These are phyloP conservation scores for Epichloe amarillans DNA, from an alignment of 2,329 filamentous ascomycete genomes.

Conservation along the genomic window DNA sequence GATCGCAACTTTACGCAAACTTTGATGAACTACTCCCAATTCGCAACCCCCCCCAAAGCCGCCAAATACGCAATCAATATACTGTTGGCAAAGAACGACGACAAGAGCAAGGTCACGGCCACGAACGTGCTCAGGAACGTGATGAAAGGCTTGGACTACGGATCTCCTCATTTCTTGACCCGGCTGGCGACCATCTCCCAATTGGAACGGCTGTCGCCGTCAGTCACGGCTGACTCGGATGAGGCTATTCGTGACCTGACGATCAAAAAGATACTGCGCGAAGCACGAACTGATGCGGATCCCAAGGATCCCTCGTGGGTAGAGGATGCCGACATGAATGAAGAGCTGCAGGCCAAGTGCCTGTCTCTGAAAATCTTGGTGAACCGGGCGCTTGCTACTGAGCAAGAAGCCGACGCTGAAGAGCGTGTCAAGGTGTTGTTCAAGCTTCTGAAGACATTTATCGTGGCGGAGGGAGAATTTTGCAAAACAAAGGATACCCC, in stretches of 20 bases:
- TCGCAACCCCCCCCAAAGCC: slow-evolving; percentile 66
- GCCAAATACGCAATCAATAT: slow-evolving; percentile 93
- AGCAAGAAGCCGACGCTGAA: slow-evolving; percentile 38
- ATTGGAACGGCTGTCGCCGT: slow-evolving; percentile 60
- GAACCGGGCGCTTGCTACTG: slow-evolving; percentile 60
- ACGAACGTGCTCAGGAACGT: slow-evolving; percentile 70
- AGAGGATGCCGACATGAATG: slow-evolving; percentile 53
- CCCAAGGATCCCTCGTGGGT: slow-evolving; percentile 52
- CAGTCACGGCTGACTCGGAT: slow-evolving; percentile 57
- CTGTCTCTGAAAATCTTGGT: slow-evolving; percentile 76
- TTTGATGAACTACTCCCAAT: slow-evolving; percentile 69
- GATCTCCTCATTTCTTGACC: slow-evolving; percentile 59
- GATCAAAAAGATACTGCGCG: slow-evolving; percentile 59
- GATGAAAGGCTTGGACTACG: slow-evolving; percentile 61
- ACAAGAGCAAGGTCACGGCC: slow-evolving; percentile 70
- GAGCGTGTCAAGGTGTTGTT: slow-evolving; percentile 56
- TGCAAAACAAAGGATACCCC: slow-evolving; percentile 66
- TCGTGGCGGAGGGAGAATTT: slow-evolving; percentile 66
- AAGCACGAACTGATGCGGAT: slow-evolving; percentile 50
- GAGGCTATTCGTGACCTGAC: slow-evolving; percentile 70
- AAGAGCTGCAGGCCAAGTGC: slow-evolving; percentile 72
- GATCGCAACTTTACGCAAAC: slow-evolving; percentile 72
- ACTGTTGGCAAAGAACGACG: slow-evolving; percentile 58
- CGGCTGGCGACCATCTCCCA: slow-evolving; percentile 61
- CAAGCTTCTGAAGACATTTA: slow-evolving; percentile 63